Evolutionary conservation across 2,329 filamentous ascomycete genomes (phyloP).

Genomic region (Venturia aucupariae): DNA sequence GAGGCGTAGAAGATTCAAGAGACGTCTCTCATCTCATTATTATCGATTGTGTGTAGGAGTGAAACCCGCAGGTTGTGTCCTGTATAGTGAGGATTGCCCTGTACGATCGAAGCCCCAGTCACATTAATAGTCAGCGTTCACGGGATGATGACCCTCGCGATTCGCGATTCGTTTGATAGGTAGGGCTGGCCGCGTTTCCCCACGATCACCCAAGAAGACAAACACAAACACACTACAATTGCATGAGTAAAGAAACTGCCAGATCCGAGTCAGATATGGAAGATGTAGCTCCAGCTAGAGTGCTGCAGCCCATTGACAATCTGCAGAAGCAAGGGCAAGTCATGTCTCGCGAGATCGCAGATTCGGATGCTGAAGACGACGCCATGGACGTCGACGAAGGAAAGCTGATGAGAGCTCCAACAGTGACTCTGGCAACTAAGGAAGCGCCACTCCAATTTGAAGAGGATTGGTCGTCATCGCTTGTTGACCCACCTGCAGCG

Average conservation of each 20-base stretch:
- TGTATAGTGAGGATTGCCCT: not conserved
- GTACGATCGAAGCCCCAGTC: not conserved
- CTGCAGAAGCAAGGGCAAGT: not conserved
- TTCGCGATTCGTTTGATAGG: not conserved
- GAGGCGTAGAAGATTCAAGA: not conserved
- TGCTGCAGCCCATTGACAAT: not conserved
- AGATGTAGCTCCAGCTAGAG: not conserved
- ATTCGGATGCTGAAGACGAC: slow-evolving; percentile 6
- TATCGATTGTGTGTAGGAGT: not conserved
- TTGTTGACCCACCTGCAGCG: not conserved
- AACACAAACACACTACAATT: not conserved
- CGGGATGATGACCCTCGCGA: not conserved
- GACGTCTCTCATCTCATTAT: not conserved
- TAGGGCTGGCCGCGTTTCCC: not conserved
- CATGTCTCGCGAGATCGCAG: not conserved
- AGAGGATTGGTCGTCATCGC: not conserved
- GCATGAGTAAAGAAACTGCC: not conserved
- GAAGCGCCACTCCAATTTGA: not conserved
- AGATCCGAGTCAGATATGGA: not conserved
- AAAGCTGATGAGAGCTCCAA: not conserved
- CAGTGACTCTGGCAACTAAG: not conserved
- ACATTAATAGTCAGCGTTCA: not conserved
- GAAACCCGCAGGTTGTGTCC: not conserved
- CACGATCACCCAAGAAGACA: too few species aligned
- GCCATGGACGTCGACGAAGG: slow-evolving; percentile 3